A percentile compares a stretch with the other conserved stretches of the same genome.
Evolutionary conservation across 2,329 filamentous ascomycete species (phyloP).

Genomic region (Incumbomyces lentus): DNA sequence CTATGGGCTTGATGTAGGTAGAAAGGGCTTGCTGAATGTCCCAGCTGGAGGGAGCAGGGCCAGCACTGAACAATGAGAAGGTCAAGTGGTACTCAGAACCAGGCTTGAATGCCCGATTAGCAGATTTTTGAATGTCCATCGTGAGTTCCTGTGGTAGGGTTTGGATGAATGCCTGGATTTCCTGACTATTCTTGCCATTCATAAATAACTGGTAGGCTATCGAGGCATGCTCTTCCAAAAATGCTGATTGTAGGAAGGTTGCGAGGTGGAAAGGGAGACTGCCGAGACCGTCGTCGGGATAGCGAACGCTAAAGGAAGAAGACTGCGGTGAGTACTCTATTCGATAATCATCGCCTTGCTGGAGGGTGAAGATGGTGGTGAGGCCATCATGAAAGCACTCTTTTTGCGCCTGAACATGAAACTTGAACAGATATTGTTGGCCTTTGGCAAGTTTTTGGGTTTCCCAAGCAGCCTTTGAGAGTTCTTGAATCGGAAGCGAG

Average conservation of each 20-base stretch:
- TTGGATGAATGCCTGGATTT: slow-evolving; percentile 26
- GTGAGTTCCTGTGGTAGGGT: slow-evolving; percentile 36
- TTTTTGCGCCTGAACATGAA: neutral
- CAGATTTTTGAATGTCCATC: slow-evolving; percentile 56
- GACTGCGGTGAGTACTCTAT: neutral
- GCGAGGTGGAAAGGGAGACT: neutral
- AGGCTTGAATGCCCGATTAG: slow-evolving; percentile 79
- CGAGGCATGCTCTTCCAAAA: slow-evolving; percentile 73
- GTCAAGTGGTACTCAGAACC: slow-evolving; percentile 90
- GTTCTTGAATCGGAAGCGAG: neutral
- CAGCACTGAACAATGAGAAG: slow-evolving; percentile 85
- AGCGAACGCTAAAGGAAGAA: neutral
- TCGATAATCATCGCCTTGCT: slow-evolving; percentile 50
- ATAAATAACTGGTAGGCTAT: slow-evolving; percentile 62
- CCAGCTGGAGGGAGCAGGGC: slow-evolving; percentile 72
- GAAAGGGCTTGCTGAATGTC: slow-evolving; percentile 74
- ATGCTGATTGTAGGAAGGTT: neutral
- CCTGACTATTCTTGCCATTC: slow-evolving; percentile 23
- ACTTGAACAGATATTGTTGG: slow-evolving; percentile 5
- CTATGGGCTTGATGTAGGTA: slow-evolving; percentile 69
- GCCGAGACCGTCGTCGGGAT: neutral
- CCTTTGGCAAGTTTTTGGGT: neutral
- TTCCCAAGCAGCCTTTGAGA: neutral
- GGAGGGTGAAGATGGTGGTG: slow-evolving; percentile 57
- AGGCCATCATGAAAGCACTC: slow-evolving; percentile 53